Evolutionary conservation across 2,329 filamentous ascomycete species (phyloP).

Genomic region (Ilyonectria destructans): DNA sequence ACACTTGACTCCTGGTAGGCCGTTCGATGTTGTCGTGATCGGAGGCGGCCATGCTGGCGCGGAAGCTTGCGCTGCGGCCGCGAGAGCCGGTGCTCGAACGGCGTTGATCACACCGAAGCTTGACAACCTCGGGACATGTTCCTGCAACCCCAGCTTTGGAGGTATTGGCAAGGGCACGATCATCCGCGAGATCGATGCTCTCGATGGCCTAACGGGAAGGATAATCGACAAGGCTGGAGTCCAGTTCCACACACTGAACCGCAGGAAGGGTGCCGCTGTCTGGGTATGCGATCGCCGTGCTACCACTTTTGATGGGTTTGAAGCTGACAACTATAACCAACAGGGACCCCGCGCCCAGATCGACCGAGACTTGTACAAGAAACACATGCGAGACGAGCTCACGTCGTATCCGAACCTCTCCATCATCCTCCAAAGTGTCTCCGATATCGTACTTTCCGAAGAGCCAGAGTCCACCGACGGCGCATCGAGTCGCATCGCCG

Average conservation of each 20-base stretch:
- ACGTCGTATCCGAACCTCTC: slow-evolving; percentile 83
- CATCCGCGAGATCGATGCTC: slow-evolving; percentile 92
- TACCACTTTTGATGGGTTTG: slow-evolving; percentile 13
- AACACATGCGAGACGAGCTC: slow-evolving; percentile 92
- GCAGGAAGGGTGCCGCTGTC: slow-evolving; percentile 92
- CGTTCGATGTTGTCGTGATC: slow-evolving; percentile 94
- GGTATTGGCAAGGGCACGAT: slow-evolving; percentile 99
- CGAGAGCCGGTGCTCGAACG: slow-evolving; percentile 89
- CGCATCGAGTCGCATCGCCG: slow-evolving; percentile 81
- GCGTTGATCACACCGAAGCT: slow-evolving; percentile 90
- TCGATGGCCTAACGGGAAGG: slow-evolving; percentile 90
- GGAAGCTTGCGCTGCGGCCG: slow-evolving; percentile 93
- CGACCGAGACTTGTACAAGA: slow-evolving; percentile 90
- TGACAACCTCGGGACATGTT: slow-evolving; percentile 94
- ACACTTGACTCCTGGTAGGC: slow-evolving; percentile 60
- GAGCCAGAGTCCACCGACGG: slow-evolving; percentile 59
- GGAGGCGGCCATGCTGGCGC: slow-evolving; percentile 96
- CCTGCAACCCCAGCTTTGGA: slow-evolving; percentile 96
- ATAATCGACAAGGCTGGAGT: slow-evolving; percentile 95
- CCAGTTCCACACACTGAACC: slow-evolving; percentile 93
- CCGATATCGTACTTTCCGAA: slow-evolving; percentile 83
- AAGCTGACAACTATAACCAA: slow-evolving; percentile 7
- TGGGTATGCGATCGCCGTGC: slow-evolving; percentile 71
- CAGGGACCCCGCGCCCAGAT: slow-evolving; percentile 94
- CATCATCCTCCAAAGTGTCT: slow-evolving; percentile 89